Base-by-base conservation (phyloP, 371 early-diverging fungal species). In the Rhizomucor pusillus region DNA sequence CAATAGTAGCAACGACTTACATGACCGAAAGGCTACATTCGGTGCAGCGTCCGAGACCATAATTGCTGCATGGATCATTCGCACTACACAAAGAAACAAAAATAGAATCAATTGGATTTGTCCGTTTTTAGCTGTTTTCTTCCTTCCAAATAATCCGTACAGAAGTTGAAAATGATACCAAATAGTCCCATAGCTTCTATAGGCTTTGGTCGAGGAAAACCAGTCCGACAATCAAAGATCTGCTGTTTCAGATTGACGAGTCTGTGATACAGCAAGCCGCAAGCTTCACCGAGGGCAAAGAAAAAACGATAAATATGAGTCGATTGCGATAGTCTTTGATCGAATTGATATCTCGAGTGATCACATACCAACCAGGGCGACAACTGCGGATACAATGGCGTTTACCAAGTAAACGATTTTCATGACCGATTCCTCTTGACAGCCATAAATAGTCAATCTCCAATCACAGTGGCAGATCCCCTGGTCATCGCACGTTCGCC, bases 401-500 rank as follows among this genome's bases (percentile, higher is more conserved):
- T 56, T 46, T 14, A 51, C 37, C 19, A 59, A 60, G 25, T 65
- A 57, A 16, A 65, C 33, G 33, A 19, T 35, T 4, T 29, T 43
- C 47, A 75, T 54, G 1, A 25, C 29, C 0, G 51, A 22, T 1
- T 61, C 36, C n/a, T 40, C 56, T 44, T 67, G 60, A 14, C 75
- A 75, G 10, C 50, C 58, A 22, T 50, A 37, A 4, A 67, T 50
- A 18, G 61, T 65, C n/a, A 71, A 44, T 52, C 71, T 50, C 69
- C 67, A 71, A 52, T 71, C 71, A 43, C 75, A 75, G 51, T 75
- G 69, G 40, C 70, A 71, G 6, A 35, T 19, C 13, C 58, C 53
- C 16, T 53, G 46, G 13, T 39, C 52, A 22, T 65, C 60, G 23
- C 60, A 60, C 40, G 59, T 34, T 43, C 56, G 39, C 60, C 60